Evolutionary conservation across 768 basidiomycete species (phyloP).

Genomic region (Amanita muscaria): DNA sequence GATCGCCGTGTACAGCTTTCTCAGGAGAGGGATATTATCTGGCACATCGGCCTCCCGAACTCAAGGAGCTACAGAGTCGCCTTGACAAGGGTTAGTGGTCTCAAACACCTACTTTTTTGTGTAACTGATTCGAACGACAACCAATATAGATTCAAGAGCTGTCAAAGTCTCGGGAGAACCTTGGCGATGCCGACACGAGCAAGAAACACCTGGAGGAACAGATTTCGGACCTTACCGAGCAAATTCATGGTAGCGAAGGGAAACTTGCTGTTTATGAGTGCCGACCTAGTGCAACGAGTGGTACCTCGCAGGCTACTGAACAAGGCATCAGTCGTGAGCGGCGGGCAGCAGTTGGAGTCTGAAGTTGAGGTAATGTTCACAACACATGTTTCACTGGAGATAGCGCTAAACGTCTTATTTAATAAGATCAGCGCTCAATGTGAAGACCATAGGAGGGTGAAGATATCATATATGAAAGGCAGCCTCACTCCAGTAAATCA

Average conservation of each 20-base stretch:
- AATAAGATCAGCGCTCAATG: no score
- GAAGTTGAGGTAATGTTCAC: no score
- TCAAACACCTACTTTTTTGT: neutral
- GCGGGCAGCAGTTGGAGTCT: slow-evolving; percentile 76
- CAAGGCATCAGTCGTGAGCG: slow-evolving; percentile 58
- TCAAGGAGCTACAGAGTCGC: slow-evolving; percentile 62
- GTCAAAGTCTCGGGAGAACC: slow-evolving; percentile 57
- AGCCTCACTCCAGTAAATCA: no score
- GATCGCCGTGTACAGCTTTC: slow-evolving; percentile 61
- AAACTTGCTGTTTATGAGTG: slow-evolving; percentile 85
- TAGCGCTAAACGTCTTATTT: no score
- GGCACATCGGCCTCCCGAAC: slow-evolving; percentile 70
- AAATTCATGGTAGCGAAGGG: slow-evolving; percentile 71
- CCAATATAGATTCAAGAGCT: slow-evolving; percentile 49
- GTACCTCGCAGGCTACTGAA: slow-evolving; percentile 26
- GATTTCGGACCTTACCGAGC: slow-evolving; percentile 47
- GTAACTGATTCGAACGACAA: slow-evolving; percentile 10
- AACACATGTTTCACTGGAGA: no score
- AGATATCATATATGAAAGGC: no score
- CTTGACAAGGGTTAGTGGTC: slow-evolving; percentile 47
- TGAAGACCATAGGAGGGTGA: no score
- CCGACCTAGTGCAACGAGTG: slow-evolving; percentile 31
- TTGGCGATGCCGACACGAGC: slow-evolving; percentile 68
- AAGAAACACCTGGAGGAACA: slow-evolving; percentile 72
- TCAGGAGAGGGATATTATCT: slow-evolving; percentile 65